Conservation (phyloP, 2,329 filamentous ascomycete species). For the Alternaria sp. region DNA sequence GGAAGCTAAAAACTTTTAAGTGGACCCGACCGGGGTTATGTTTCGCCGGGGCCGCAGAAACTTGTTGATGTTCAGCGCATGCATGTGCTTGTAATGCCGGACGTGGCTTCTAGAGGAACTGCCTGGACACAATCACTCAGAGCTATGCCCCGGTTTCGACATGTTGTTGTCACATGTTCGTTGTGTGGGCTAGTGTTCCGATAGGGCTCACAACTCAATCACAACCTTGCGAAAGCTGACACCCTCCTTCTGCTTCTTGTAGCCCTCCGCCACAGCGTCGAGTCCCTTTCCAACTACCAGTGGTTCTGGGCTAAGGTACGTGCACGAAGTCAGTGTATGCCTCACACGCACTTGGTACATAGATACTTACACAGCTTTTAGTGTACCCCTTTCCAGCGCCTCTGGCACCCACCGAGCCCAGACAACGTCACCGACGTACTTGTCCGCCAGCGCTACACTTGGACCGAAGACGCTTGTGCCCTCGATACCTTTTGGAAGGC, state of each 20-base stretch:
- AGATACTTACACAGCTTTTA: conserved; percentile 30
- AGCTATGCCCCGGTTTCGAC: background rate
- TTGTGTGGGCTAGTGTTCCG: background rate
- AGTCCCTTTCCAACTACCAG: conserved; percentile 38
- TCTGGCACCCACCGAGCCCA: conserved; percentile 44
- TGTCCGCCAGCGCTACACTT: conserved; percentile 26
- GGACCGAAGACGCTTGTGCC: conserved; percentile 31
- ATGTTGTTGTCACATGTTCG: background rate
- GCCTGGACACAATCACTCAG: background rate
- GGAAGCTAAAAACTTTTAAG: conserved; percentile 12
- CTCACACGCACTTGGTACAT: background rate
- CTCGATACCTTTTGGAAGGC: conserved; percentile 35
- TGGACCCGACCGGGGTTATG: conserved; percentile 1
- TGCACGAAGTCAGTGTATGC: background rate
- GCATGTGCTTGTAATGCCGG: background rate
- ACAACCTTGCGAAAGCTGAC: conserved; percentile 46
- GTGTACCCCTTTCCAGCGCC: conserved; percentile 36
- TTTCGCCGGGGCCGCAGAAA: conserved; percentile 4
- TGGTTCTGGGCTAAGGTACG: conserved; percentile 27
- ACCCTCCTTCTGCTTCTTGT: conserved; percentile 37
- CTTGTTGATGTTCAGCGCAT: background rate
- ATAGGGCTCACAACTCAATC: conserved; percentile 23
- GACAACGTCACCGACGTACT: conserved; percentile 39
- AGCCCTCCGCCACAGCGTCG: conserved; percentile 35
- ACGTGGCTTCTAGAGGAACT: background rate